Conservation (phyloP, 352 stramenopile species). For the Phytophthora sp. region DNA sequence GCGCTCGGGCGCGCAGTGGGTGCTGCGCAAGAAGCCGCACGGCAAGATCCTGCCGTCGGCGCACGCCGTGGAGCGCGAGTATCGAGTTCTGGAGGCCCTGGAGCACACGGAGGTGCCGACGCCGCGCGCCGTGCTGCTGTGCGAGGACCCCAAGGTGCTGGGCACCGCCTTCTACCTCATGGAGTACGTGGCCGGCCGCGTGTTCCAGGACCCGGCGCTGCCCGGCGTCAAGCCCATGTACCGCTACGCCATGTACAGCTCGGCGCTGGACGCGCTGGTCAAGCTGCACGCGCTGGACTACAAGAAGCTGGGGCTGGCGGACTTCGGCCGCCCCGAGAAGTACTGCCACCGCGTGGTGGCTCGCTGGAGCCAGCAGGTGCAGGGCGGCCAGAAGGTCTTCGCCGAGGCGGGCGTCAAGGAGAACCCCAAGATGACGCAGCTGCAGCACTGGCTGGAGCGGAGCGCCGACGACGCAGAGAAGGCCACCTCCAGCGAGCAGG, state of each 20-base stretch:
- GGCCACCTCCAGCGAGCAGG: constrained; percentile 34
- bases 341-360: constrained; percentile 79
- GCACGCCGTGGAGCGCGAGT: constrained; percentile 85
- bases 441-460: constrained; percentile 66
- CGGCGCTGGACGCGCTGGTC: constrained; percentile 65
- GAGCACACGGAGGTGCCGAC: constrained; percentile 72
- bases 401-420: constrained; percentile 54
- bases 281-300: constrained; percentile 76
- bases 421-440: constrained; percentile 54
- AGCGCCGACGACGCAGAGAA: constrained; percentile 56
- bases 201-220: constrained; percentile 78
- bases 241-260: constrained; percentile 84
- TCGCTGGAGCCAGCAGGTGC: constrained; percentile 77
- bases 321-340: constrained; percentile 69
- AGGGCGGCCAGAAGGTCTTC: constrained; percentile 54
- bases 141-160: constrained; percentile 62
- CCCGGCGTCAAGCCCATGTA: constrained; percentile 69
- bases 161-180: constrained; percentile 87
- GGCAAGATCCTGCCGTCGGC: constrained; percentile 81
- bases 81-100: constrained; percentile 67
- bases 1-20: constrained; percentile 58
- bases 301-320: constrained; percentile 50
- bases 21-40: constrained; percentile 87
- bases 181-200: constrained; percentile 76
- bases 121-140: constrained; percentile 70